phyloP scores from a whole-genome alignment of 495 filamentous ascomycete genomes.

The Cladorrhinum samala region DNA sequence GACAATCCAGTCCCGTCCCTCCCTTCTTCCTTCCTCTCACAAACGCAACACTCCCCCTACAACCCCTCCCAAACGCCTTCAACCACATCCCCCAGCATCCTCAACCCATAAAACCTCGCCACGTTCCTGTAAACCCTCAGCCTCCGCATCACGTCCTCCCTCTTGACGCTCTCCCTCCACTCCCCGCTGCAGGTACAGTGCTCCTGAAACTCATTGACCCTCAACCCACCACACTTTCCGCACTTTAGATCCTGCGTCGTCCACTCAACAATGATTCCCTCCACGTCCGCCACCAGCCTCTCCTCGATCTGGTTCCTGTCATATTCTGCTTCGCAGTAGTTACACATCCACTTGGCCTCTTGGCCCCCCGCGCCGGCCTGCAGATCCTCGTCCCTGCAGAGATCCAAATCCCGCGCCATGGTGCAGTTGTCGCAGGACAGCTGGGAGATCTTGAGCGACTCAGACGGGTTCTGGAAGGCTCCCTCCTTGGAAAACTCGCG shows the following conservation, averaged over 20 bases:
- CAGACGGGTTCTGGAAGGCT: slow-evolving; percentile 78
- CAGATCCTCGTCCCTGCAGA: slow-evolving; percentile 87
- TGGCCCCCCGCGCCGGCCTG: slow-evolving; percentile 39
- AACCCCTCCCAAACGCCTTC: slow-evolving; percentile 47
- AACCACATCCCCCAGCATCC: slow-evolving; percentile 72
- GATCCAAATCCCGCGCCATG: slow-evolving; percentile 78
- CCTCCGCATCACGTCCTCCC: slow-evolving; percentile 58
- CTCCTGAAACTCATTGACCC: slow-evolving; percentile 92
- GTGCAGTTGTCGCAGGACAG: slow-evolving; percentile 84
- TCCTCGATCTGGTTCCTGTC: slow-evolving; percentile 77
- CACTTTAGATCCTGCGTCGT: slow-evolving; percentile 88
- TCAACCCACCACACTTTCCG: slow-evolving; percentile 54
- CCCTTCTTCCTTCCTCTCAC: no score
- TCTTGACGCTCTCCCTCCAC: slow-evolving; percentile 68
- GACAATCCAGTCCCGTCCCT: no score
- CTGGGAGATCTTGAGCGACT: slow-evolving; percentile 63
- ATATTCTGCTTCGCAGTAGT: slow-evolving; percentile 68
- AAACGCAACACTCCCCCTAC: no score
- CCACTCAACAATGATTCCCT: slow-evolving; percentile 72
- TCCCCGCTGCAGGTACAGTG: slow-evolving; percentile 87
- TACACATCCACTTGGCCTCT: slow-evolving; percentile 65
- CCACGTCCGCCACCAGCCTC: slow-evolving; percentile 67
- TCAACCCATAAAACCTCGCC: slow-evolving; percentile 69
- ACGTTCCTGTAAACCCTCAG: slow-evolving; percentile 67
- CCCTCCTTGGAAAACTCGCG: slow-evolving; percentile 88